Base-by-base conservation (phyloP, 2,329 filamentous ascomycete species). In the Graphilbum fragrans region DNA sequence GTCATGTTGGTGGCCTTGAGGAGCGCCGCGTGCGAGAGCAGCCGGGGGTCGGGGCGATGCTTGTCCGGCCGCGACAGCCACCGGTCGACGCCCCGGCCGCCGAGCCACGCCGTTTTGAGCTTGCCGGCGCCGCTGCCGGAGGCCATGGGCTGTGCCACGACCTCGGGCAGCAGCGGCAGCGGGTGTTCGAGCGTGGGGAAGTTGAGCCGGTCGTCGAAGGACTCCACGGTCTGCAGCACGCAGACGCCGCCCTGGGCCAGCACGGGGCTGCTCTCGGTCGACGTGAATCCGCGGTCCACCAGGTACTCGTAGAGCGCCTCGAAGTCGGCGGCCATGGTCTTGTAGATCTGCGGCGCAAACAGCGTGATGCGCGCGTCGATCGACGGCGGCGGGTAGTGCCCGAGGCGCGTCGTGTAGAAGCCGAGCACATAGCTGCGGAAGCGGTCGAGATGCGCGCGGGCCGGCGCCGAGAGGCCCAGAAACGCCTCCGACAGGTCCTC, bases 221-320 rank as follows among this genome's bases (percentile, higher is more conserved):
- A 67, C 42, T 74, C 64, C 4, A 90, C 64, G 39, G 76, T 77
- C 50, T 86, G 81, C 36, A 82, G 58, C 0, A 80, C 74, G 53
- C 80, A 85, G 8, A 87, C 74, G 0, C 82, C 82, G 5, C 80
- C 81, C 36, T 72, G 72, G 0, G 74, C 70, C 19, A 69, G 61
- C 8, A 66, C 62, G 1, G 77, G 70, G 40, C 65, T 67, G n/a
- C 59, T 61, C 31, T 72, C 59, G 11, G 65, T 61, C 4, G 60
- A 56, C 0, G 68, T 71, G 19, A 72, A 74, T 3, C 60, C 62
- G 5, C 66, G 63, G 50, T 92, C 82, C 1, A 81, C 81, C 1
- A 92, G 65, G 37, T 81, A 78, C 25, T 79, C 67, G 55, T 87
- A 86, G 0, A 90, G 61, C 3, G 70, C 74, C 39, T 76, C 69